Conservation (phyloP, 805 yeast genomes). For the Nakazawaea ernobii region DNA sequence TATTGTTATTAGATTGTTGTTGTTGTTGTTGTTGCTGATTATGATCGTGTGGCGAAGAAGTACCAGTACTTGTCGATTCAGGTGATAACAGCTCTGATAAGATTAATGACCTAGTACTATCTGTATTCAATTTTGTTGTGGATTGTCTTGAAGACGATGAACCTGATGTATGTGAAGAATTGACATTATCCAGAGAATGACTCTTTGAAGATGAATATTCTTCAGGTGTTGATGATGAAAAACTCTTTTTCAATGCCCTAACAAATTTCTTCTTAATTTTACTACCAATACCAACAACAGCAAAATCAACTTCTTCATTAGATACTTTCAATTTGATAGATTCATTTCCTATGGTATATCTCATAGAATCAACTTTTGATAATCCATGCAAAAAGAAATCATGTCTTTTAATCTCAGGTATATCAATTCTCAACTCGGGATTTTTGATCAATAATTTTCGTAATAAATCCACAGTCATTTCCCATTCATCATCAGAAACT, state of each 20-base stretch:
- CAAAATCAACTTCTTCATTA: constrained; percentile 65
- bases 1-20: too few species aligned
- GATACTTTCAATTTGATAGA: constrained; percentile 48
- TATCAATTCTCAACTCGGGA: constrained; percentile 61
- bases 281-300: constrained; percentile 77
- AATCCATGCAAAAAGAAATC: constrained; percentile 45
- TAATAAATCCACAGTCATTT: constrained; percentile 55
- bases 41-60: background rate
- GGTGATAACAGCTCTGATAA: constrained; percentile 7
- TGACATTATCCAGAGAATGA: background rate
- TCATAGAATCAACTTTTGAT: constrained; percentile 20
- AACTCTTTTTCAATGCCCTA: constrained; percentile 26
- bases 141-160: constrained; percentile 8
- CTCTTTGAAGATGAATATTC: background rate
- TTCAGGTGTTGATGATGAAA: constrained; percentile 4
- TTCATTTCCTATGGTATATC: constrained; percentile 16
- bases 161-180: background rate
- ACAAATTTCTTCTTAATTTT: constrained; percentile 48
- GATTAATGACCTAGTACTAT: constrained; percentile 1
- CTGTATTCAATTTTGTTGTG: background rate
- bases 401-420: constrained; percentile 69
- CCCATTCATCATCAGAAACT: constrained; percentile 19
- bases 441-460: constrained; percentile 59
- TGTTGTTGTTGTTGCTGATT: background rate
- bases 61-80: background rate